A percentile compares a stretch with the other conserved stretches of the same genome.
Evolutionary conservation across 768 basidiomycete species (phyloP).

Genomic region (Holtermannia corniformis): DNA sequence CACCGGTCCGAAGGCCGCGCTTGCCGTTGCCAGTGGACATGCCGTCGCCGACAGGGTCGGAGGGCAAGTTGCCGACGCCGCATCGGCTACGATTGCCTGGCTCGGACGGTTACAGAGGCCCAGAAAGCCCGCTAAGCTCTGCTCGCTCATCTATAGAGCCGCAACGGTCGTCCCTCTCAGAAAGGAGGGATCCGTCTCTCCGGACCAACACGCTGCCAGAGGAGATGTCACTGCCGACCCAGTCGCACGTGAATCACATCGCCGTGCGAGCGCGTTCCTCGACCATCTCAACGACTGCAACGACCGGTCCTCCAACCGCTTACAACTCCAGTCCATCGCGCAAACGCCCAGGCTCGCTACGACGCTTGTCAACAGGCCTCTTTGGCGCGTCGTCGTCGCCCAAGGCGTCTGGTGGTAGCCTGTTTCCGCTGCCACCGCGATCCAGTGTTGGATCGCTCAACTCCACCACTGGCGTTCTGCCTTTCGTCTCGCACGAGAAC

Average conservation of each 20-base stretch:
- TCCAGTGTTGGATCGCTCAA: constrained; percentile 24
- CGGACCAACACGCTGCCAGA: not conserved
- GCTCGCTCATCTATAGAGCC: not conserved
- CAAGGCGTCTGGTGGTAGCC: constrained; percentile 5
- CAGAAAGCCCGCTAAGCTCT: not conserved
- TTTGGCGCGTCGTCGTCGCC: constrained; percentile 23
- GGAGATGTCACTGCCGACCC: not conserved
- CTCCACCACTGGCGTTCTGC: constrained; percentile 7
- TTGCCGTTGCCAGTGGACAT: constrained; percentile 1
- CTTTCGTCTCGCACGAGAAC: constrained; percentile 10
- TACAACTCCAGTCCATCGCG: constrained; percentile 29
- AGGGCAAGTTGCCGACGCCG: not conserved
- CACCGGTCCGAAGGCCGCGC: constrained; percentile 1
- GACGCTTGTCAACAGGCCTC: constrained; percentile 22
- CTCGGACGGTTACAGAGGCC: not conserved
- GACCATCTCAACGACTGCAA: constrained; percentile 21
- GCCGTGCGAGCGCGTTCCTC: constrained; percentile 19
- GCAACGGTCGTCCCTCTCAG: too few relatives aligned
- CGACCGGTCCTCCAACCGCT: constrained; percentile 20
- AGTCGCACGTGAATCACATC: not conserved
- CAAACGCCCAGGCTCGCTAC: constrained; percentile 21
- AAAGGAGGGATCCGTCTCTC: not conserved
- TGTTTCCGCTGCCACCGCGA: constrained; percentile 31
- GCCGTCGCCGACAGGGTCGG: not conserved
- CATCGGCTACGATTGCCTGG: not conserved